phyloP scores from a whole-genome alignment of 2,329 filamentous ascomycete genomes.

The Microthyrium microscopicum region DNA sequence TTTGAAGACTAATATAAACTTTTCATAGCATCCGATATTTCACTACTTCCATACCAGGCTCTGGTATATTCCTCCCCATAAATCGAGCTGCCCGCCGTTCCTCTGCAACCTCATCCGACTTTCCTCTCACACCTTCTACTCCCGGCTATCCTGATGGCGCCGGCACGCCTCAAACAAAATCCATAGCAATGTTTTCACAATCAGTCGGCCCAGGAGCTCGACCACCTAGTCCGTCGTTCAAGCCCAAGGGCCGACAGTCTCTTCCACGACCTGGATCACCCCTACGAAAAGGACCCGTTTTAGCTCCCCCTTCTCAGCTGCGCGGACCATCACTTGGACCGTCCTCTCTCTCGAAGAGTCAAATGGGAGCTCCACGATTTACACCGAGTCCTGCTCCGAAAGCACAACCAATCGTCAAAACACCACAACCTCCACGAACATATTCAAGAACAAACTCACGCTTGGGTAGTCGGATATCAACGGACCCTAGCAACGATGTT shows the following conservation, averaged over 20 bases:
- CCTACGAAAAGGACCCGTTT: conserved; percentile 45
- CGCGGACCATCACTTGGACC: conserved; percentile 41
- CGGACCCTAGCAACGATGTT: conserved; percentile 21
- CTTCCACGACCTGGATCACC: conserved; percentile 83
- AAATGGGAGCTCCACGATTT: conserved; percentile 37
- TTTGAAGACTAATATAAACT: background rate
- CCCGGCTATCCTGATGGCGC: conserved; percentile 43
- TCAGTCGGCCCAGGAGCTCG: conserved; percentile 59
- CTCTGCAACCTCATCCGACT: conserved; percentile 35
- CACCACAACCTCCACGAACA: conserved; percentile 23
- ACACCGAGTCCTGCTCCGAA: conserved; percentile 44
- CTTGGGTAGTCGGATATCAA: conserved; percentile 24
- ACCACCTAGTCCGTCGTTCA: conserved; percentile 54
- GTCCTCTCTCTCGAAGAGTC: conserved; percentile 38
- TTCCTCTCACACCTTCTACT: conserved; percentile 54
- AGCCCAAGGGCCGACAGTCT: conserved; percentile 53
- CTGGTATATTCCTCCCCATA: conserved; percentile 86
- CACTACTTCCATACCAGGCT: conserved; percentile 55
- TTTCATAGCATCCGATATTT: conserved; percentile 51
- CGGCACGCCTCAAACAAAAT: conserved; percentile 33
- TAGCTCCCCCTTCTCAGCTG: conserved; percentile 35
- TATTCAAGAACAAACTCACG: conserved; percentile 32
- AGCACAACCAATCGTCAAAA: conserved; percentile 34
- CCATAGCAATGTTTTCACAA: conserved; percentile 68
- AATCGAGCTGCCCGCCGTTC: conserved; percentile 60